A percentile compares a stretch with the other conserved stretches of the same genome.
Conservation (phyloP, 2,329 filamentous ascomycete genomes). For the Emericellopsis cladophorae region DNA sequence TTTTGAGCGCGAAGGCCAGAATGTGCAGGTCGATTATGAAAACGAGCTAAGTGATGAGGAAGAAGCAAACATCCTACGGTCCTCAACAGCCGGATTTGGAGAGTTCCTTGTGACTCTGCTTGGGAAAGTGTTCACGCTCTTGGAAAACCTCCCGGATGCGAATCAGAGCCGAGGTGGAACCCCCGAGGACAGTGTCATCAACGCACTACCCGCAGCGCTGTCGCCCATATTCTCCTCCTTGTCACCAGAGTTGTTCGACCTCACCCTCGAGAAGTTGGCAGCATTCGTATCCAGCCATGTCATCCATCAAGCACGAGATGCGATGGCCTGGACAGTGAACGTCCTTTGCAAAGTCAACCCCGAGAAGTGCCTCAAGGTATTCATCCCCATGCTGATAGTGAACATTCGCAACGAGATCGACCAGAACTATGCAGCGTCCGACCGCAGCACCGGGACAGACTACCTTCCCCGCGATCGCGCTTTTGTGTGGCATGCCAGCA, state of each 20-base stretch:
- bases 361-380: slow-evolving; percentile 79
- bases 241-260: slow-evolving; percentile 86
- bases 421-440: slow-evolving; percentile 89
- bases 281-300: slow-evolving; percentile 89
- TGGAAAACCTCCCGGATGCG: slow-evolving; percentile 90
- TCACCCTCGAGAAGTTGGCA: slow-evolving; percentile 82
- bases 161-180: slow-evolving; percentile 79
- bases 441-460: slow-evolving; percentile 84
- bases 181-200: slow-evolving; percentile 94
- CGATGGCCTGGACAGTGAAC: slow-evolving; percentile 98
- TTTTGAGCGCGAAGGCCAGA: slow-evolving; percentile 78
- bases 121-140: slow-evolving; percentile 84
- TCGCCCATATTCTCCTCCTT: slow-evolving; percentile 82
- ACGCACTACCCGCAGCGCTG: slow-evolving; percentile 82
- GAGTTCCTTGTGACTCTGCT: slow-evolving; percentile 88
- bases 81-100: slow-evolving; percentile 84
- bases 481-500: slow-evolving; percentile 91
- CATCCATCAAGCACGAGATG: slow-evolving; percentile 90
- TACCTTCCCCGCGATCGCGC: slow-evolving; percentile 86
- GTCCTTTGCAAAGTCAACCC: slow-evolving; percentile 92
- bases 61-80: slow-evolving; percentile 78
- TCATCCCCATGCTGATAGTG: slow-evolving; percentile 80
- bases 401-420: slow-evolving; percentile 96
- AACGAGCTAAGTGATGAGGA: slow-evolving; percentile 72
- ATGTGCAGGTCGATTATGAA: slow-evolving; percentile 76